These are phyloP conservation scores for Kodamaea neixiangensis DNA, from an alignment of 805 yeast species.

Conservation along the genomic window DNA sequence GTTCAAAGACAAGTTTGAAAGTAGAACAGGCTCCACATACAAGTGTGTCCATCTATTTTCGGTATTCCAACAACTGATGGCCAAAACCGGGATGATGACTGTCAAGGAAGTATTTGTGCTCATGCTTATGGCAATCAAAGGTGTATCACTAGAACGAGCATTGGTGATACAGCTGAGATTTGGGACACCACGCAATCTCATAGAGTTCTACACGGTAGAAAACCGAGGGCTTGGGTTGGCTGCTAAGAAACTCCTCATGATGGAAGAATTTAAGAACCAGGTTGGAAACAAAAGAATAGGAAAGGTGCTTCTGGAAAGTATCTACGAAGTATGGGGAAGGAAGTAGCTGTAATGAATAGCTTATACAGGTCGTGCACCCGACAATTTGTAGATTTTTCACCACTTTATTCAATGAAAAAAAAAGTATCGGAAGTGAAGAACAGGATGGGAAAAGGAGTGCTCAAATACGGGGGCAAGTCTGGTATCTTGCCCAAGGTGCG, in stretches of 20 bases:
- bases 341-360: background rate
- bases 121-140: constrained; percentile 78
- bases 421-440: background rate
- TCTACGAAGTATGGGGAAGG: constrained; percentile 60
- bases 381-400: constrained; percentile 1
- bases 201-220: constrained; percentile 45
- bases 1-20: constrained; percentile 50
- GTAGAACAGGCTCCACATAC: constrained; percentile 19
- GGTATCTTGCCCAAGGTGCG: constrained; percentile 83
- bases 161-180: constrained; percentile 66
- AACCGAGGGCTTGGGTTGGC: constrained; percentile 18
- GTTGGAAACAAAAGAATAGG: constrained; percentile 56
- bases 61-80: constrained; percentile 63
- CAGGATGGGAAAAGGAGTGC: constrained; percentile 50
- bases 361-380: constrained; percentile 3
- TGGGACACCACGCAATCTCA: constrained; percentile 67
- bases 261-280: constrained; percentile 38
- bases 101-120: constrained; percentile 73
- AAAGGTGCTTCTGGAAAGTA: constrained; percentile 49
- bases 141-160: constrained; percentile 86
- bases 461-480: constrained; percentile 63
- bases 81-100: constrained; percentile 69
- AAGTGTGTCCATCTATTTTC: constrained; percentile 39
- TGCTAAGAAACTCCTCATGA: constrained; percentile 31
- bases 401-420: background rate